Base-by-base conservation (phyloP, 108 stramenopile genomes). In the Cyclotella atomus region DNA sequence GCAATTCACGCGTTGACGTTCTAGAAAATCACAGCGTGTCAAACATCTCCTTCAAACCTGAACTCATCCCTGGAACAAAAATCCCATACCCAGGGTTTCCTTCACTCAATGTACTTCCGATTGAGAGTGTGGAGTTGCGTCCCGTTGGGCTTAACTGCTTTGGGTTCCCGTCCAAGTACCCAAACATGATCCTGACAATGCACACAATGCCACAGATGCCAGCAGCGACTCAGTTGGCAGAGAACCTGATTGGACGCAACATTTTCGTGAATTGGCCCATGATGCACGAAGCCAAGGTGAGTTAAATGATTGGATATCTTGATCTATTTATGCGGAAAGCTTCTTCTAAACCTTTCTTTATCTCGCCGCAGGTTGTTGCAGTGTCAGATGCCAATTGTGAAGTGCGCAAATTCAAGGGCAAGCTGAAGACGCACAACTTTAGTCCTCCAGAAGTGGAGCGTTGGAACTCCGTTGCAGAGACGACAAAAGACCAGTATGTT, bases 261-360 rank as follows among this genome's bases (percentile, higher is more conserved):
- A 86, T 97, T 28, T 99, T 91, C 73, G 87, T 97, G 36, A 97
- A 97, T 82, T 99, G 97, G 96, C 98, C 98, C 5, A 96, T 96
- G 90, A 97, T 98, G 96, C 97, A 98, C 73, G 97, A 98, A 85
- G 97, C 92, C 8, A 93, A 89, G 72, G 74, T 75, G 27, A 59
- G 59, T 44, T 12, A 2, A 12, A 57, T 36, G 17, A 5, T 4
- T 24, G 15, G 10, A 5, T 23, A 25, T 35, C 49, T 68, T 54
- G 35, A 8, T 3, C 3, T 35, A 47, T 50, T 41, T 41, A 41
- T 9, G 38, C n/a, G n/a, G n/a, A n/a, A n/a, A n/a, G n/a, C n/a
- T n/a, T n/a, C 16, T 9, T n/a, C n/a, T 33, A 35, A n/a, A 2
- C 17, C 20, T 36, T 25, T 4, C 2, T 33, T 25, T 24, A 33